A percentile compares a stretch with the other conserved stretches of the same genome.
Conservation (phyloP, 2,329 filamentous ascomycete genomes). For the Microcyclosporella mali region DNA sequence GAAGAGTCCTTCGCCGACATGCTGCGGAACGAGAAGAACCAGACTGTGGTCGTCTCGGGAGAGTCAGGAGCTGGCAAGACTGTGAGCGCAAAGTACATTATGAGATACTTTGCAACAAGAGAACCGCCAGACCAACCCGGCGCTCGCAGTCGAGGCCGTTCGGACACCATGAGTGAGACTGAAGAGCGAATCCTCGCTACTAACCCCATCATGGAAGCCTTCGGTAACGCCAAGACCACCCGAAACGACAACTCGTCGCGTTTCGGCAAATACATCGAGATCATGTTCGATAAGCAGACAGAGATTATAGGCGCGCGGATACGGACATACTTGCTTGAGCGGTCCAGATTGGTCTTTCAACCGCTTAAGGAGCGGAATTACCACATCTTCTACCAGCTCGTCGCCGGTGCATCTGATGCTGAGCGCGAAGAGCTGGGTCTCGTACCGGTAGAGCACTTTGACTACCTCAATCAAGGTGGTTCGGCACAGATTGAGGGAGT, state of each 20-base stretch:
- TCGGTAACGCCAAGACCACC: slow-evolving; percentile 99
- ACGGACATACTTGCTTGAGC: slow-evolving; percentile 88
- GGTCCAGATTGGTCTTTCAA: slow-evolving; percentile 93
- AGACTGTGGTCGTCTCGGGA: slow-evolving; percentile 98
- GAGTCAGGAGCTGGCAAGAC: slow-evolving; percentile 99
- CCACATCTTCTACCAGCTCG: slow-evolving; percentile 97
- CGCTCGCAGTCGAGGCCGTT: slow-evolving; percentile 65
- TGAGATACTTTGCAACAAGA: slow-evolving; percentile 98
- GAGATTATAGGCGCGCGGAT: slow-evolving; percentile 98
- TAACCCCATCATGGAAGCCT: slow-evolving; percentile 99
- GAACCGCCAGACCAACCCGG: slow-evolving; percentile 85
- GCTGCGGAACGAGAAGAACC: slow-evolving; percentile 90
- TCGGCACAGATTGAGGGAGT: slow-evolving; percentile 87
- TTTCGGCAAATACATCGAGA: slow-evolving; percentile 99
- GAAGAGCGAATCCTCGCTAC: slow-evolving; percentile 98
- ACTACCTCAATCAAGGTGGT: slow-evolving; percentile 93
- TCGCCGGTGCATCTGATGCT: slow-evolving; percentile 80
- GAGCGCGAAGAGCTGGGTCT: slow-evolving; percentile 76
- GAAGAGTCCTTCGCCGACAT: slow-evolving; percentile 99
- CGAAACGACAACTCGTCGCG: slow-evolving; percentile 98
- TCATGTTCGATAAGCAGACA: slow-evolving; percentile 93
- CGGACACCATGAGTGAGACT: slow-evolving; percentile 86
- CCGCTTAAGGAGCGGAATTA: slow-evolving; percentile 97
- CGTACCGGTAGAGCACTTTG: slow-evolving; percentile 79
- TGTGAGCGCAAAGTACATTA: slow-evolving; percentile 99